These are phyloP conservation scores for Podila minutissima DNA, from an alignment of 192 early-diverging fungal genomes.

Conservation along the genomic window DNA sequence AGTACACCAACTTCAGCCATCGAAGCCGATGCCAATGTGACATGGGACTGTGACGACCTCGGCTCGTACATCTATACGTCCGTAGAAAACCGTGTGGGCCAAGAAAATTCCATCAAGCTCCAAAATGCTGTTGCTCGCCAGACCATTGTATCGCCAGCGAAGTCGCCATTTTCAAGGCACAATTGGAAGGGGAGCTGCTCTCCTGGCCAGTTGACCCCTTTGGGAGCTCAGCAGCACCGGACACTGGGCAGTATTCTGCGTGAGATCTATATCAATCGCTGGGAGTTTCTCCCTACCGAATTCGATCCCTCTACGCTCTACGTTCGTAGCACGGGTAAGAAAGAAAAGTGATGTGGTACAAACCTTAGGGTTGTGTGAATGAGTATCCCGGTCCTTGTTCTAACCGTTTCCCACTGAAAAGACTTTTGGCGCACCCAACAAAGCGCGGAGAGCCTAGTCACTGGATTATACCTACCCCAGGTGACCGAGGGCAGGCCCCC, in stretches of 20 bases:
- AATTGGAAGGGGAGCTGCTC: constrained; percentile 24
- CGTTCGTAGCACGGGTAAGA: constrained; percentile 19
- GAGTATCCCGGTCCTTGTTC: neutral
- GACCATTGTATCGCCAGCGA: neutral
- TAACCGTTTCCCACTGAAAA: neutral
- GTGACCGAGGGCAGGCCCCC: neutral
- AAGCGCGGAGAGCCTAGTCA: constrained; percentile 26
- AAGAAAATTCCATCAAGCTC: neutral
- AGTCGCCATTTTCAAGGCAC: constrained; percentile 10
- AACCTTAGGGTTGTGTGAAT: neutral
- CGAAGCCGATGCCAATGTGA: neutral
- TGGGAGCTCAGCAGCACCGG: constrained; percentile 18
- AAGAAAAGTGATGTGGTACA: neutral
- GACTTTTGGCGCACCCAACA: constrained; percentile 22
- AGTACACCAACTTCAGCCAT: neutral
- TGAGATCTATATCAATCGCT: constrained; percentile 19
- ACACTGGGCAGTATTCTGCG: constrained; percentile 7
- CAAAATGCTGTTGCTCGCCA: neutral
- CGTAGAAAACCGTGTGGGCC: neutral
- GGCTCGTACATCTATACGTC: neutral
- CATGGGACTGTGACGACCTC: neutral
- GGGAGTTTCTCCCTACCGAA: neutral
- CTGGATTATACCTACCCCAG: constrained; percentile 8
- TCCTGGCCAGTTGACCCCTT: constrained; percentile 20
- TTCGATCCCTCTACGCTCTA: constrained; percentile 2